phyloP scores from a whole-genome alignment of 2,329 filamentous ascomycete genomes.

The Cladosporium cucumerinum region DNA sequence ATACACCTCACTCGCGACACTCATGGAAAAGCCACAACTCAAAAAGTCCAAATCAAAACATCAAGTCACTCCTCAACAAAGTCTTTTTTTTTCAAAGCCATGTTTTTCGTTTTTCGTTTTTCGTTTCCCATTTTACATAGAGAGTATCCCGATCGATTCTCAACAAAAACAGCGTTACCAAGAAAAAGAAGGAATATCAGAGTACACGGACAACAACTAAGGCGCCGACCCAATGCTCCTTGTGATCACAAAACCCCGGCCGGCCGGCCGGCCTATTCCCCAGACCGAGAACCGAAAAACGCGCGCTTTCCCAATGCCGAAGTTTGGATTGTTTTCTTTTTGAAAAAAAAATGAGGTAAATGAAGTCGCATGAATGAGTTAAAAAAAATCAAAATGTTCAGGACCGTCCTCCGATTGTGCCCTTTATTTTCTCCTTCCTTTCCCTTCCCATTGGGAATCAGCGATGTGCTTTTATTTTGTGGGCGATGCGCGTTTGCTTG shows the following conservation, averaged over 20 bases:
- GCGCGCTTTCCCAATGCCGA: not conserved
- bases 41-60: no score
- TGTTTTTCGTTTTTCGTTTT: not conserved
- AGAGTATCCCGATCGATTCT: not conserved
- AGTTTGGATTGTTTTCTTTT: not conserved
- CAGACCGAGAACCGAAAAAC: not conserved
- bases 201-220: not conserved
- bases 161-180: not conserved
- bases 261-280: not conserved
- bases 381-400: not conserved
- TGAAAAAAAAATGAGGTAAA: not conserved
- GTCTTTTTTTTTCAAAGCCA: no score
- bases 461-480: not conserved
- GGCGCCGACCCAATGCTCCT: conserved; percentile 10
- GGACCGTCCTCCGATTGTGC: not conserved
- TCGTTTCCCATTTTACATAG: not conserved
- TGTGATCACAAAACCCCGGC: not conserved
- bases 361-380: not conserved
- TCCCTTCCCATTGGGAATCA: not conserved
- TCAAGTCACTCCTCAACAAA: no score
- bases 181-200: not conserved
- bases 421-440: not conserved
- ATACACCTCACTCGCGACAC: no score
- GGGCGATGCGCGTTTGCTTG: not conserved
- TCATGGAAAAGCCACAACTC: no score